Evolutionary conservation across 768 basidiomycete genomes (phyloP).

Genomic region (Epithele typhae): DNA sequence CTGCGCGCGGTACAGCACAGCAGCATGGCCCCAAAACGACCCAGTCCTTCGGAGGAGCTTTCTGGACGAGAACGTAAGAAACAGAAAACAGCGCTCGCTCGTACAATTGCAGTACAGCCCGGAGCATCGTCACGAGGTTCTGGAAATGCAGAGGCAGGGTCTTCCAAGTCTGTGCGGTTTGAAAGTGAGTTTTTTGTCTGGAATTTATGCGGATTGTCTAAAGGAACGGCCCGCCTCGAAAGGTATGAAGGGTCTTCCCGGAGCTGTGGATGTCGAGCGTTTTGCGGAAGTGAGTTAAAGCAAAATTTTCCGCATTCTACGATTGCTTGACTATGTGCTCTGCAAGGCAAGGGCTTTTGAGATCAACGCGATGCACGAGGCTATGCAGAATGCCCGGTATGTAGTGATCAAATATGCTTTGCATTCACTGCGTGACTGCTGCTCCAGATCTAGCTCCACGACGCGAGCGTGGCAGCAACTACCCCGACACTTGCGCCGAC

Average conservation of each 20-base stretch:
- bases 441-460: conserved; percentile 56
- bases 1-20: too few species aligned
- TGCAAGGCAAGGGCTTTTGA: conserved; percentile 80
- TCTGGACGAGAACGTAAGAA: conserved; percentile 62
- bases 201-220: too few species aligned
- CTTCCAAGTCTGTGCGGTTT: conserved; percentile 36
- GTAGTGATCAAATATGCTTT: too few species aligned
- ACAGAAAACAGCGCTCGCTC: conserved; percentile 55
- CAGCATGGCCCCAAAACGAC: conserved; percentile 19
- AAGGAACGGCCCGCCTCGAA: neutral
- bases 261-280: conserved; percentile 79
- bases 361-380: conserved; percentile 83
- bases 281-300: conserved; percentile 66
- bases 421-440: neutral
- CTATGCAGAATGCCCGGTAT: conserved; percentile 79
- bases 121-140: conserved; percentile 7
- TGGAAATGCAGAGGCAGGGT: conserved; percentile 31
- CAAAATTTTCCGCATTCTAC: too few species aligned
- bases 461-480: conserved; percentile 90
- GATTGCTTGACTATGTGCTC: too few species aligned
- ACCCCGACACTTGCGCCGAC: conserved; percentile 83
- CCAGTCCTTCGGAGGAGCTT: conserved; percentile 19
- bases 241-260: conserved; percentile 64
- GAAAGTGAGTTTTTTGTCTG: conserved; percentile 34
- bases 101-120: conserved; percentile 64